phyloP scores from a whole-genome alignment of 495 filamentous ascomycete genomes.

The Diplogelasinospora grovesii region DNA sequence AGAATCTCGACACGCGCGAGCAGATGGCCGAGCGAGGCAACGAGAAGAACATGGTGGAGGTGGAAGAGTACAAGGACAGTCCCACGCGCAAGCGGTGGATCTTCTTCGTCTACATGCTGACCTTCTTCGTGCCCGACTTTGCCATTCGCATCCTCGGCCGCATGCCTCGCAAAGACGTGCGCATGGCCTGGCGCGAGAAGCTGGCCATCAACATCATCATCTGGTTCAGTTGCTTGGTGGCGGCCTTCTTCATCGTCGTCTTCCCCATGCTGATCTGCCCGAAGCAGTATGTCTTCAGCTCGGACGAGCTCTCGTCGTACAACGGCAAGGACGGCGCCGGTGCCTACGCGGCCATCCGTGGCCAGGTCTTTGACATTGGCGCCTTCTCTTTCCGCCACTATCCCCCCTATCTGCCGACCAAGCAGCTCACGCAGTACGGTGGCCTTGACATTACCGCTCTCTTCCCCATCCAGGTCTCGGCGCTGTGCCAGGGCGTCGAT shows the following conservation, averaged over 20 bases:
- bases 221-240: slow-evolving; percentile 75
- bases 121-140: slow-evolving; percentile 83
- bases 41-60: slow-evolving; percentile 81
- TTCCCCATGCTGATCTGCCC: slow-evolving; percentile 90
- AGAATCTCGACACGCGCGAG: slow-evolving; percentile 85
- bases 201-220: slow-evolving; percentile 97
- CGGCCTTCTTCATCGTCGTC: slow-evolving; percentile 81
- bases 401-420: slow-evolving; percentile 57
- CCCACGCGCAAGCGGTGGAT: slow-evolving; percentile 89
- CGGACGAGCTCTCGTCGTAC: slow-evolving; percentile 64
- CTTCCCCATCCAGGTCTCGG: slow-evolving; percentile 92
- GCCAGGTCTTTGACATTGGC: slow-evolving; percentile 79
- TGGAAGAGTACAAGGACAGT: slow-evolving; percentile 73
- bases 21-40: slow-evolving; percentile 95
- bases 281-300: slow-evolving; percentile 78
- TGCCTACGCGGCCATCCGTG: slow-evolving; percentile 76
- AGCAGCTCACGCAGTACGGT: slow-evolving; percentile 68
- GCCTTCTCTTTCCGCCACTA: slow-evolving; percentile 73
- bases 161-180: slow-evolving; percentile 91
- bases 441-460: slow-evolving; percentile 78
- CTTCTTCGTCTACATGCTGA: slow-evolving; percentile 75
- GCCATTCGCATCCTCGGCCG: slow-evolving; percentile 68
- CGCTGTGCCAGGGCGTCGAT: slow-evolving; percentile 72
- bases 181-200: slow-evolving; percentile 93
- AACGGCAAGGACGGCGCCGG: slow-evolving; percentile 60